Conservation (phyloP, 805 yeast species). For the Wickerhamiella cacticola region DNA sequence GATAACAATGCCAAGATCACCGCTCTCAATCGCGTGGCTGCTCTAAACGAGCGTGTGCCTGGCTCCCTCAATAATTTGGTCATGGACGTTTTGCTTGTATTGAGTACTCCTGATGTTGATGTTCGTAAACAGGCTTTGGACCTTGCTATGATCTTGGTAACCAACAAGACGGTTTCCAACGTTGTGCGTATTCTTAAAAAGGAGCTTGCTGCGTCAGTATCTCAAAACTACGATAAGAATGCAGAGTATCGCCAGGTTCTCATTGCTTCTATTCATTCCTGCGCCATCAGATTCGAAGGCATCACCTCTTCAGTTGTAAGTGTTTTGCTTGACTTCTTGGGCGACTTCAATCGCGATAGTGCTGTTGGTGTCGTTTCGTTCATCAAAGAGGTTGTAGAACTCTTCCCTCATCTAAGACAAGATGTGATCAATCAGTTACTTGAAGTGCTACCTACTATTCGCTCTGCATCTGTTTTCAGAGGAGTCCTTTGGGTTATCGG, state of each 20-base stretch:
- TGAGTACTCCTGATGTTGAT: slow-evolving; percentile 80
- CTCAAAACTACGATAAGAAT: slow-evolving; percentile 55
- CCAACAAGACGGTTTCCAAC: slow-evolving; percentile 85
- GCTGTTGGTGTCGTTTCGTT: slow-evolving; percentile 86
- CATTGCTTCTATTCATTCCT: slow-evolving; percentile 75
- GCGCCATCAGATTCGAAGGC: slow-evolving; percentile 79
- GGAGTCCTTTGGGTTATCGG: slow-evolving; percentile 95
- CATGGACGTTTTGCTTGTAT: slow-evolving; percentile 73
- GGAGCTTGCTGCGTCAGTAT: slow-evolving; percentile 67
- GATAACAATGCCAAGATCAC: slow-evolving; percentile 91
- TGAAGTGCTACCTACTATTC: slow-evolving; percentile 48
- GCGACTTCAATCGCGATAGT: slow-evolving; percentile 67
- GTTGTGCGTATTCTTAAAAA: slow-evolving; percentile 84
- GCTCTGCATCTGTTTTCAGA: slow-evolving; percentile 82
- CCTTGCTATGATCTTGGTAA: slow-evolving; percentile 66
- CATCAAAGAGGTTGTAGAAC: slow-evolving; percentile 87
- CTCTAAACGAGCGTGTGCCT: slow-evolving; percentile 59
- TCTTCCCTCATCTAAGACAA: slow-evolving; percentile 67
- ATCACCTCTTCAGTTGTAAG: slow-evolving; percentile 88
- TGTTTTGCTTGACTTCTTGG: slow-evolving; percentile 69
- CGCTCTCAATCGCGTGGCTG: slow-evolving; percentile 74
- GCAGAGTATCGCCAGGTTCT: slow-evolving; percentile 79
- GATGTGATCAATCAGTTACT: slow-evolving; percentile 54
- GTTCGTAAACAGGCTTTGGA: slow-evolving; percentile 82
- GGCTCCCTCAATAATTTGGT: slow-evolving; percentile 75